Conservation (phyloP, 179 eudicot species). For the Silene coronaria region DNA sequence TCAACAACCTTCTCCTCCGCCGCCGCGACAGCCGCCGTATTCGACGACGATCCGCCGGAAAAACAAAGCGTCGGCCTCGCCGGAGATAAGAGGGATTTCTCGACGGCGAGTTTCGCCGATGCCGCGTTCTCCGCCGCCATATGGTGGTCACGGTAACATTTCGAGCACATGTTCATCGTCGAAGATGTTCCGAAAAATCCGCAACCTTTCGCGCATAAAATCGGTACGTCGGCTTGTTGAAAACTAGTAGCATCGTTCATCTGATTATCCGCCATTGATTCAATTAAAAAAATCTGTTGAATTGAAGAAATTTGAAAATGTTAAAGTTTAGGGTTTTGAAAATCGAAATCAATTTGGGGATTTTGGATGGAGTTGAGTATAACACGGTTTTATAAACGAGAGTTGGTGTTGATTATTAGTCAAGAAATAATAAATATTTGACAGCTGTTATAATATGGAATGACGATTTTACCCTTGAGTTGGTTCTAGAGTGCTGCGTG, state of each 20-base stretch:
- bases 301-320: not conserved
- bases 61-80: not conserved
- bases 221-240: conserved; percentile 44
- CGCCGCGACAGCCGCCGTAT: not conserved
- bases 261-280: conserved; percentile 38
- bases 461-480: not conserved
- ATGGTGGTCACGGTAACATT: conserved; percentile 46
- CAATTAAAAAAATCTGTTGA: too few species aligned
- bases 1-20: too few species aligned
- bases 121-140: conserved; percentile 37
- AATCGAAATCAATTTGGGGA: not conserved
- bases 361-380: not conserved
- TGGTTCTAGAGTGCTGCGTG: not conserved
- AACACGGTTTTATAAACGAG: not conserved
- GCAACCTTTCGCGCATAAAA: conserved; percentile 58
- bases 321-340: not conserved
- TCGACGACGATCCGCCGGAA: not conserved
- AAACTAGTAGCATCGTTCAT: conserved; percentile 37
- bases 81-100: not conserved
- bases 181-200: conserved; percentile 69
- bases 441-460: too few species aligned
- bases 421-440: not conserved
- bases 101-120: conserved; percentile 36
- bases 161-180: conserved; percentile 67
- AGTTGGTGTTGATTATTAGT: not conserved